Evolutionary conservation across 495 filamentous ascomycete genomes (phyloP), one percentile per base, ranked within the genome.

Genomic region (Xylaria flabelliformis): DNA sequence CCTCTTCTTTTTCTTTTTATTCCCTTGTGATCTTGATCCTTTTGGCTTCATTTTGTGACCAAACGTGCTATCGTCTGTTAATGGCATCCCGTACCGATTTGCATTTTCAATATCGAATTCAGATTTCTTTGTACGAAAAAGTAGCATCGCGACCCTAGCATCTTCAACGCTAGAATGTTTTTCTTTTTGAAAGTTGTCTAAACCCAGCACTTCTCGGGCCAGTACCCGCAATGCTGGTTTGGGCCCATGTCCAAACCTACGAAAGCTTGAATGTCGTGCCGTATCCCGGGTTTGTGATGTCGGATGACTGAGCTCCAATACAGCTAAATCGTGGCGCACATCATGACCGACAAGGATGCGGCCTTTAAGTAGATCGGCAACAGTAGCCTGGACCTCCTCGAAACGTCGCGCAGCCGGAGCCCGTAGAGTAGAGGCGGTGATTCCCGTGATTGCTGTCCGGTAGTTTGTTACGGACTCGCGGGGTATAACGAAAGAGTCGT

Each of bases 311-410:
- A 98, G 82, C 46, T 92, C 80, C 55, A 99, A 83, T 9, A 87
- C 95, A 32, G 90, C 87, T 29, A 98, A 80, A 78, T 99, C 96
- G 74, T 98, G 92, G 73, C 90, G 89, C 36, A 98, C 80, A n/a
- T 95, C 93, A 80, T 99, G 96, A 0, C 96, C 96, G 3, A 99
- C 88, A 0, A 99, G 82, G 41, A 98, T 88, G 19, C 92, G 85
- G 15, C 85, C 91, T 26, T 90, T 82, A 6, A 99, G 81, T 4
- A 98, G 86, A n/a, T 83, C 85, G 0, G 91, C 88, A 24, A 97
- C 88, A 53, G 91, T 85, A 39, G 84, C 80, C 75, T 97, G 95
- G 1, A 94, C 95, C 19, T 90, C 86, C 58, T 91, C 89, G 71
- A 97, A 92, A 7, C 84, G 77, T 34, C 93, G 82, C 0, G 94